Conservation (phyloP, 2,329 filamentous ascomycete genomes). For the Falciphora oryzae region DNA sequence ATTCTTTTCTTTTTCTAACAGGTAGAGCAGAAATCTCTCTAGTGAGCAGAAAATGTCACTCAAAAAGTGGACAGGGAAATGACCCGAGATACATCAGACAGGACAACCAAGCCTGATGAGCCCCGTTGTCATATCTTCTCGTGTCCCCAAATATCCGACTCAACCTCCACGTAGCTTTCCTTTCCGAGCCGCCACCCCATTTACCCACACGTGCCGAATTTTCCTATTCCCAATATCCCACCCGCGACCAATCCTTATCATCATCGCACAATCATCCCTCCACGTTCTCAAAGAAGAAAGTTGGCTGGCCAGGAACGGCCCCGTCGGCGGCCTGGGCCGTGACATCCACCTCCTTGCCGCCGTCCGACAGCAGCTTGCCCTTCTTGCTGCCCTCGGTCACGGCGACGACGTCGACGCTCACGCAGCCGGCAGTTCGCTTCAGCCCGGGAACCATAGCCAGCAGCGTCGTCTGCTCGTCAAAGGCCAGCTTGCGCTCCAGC, state of each 20-base stretch:
- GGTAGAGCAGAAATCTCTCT: neutral
- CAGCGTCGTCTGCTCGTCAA: conserved; percentile 76
- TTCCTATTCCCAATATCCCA: neutral
- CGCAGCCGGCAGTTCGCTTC: conserved; percentile 66
- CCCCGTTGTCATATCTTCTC: neutral
- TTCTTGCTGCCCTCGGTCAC: conserved; percentile 66
- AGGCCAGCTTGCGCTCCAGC: conserved; percentile 77
- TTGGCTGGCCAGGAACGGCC: conserved; percentile 63
- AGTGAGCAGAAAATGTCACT: neutral
- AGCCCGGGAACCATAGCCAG: conserved; percentile 73
- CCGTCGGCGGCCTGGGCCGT: conserved; percentile 58
- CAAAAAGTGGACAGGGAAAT: neutral
- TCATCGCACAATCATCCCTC: conserved; percentile 4
- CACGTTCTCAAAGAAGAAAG: conserved; percentile 20
- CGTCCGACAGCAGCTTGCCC: conserved; percentile 45
- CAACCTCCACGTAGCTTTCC: neutral
- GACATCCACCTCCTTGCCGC: conserved; percentile 49
- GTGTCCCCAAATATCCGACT: no score
- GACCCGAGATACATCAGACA: neutral
- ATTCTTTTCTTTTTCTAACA: neutral
- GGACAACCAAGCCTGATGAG: neutral
- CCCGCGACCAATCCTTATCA: neutral
- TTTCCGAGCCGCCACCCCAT: neutral
- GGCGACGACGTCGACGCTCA: conserved; percentile 63
- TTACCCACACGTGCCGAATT: neutral